Evolutionary conservation across 2,329 filamentous ascomycete genomes (phyloP).

Genomic region (Alternaria brassicae): DNA sequence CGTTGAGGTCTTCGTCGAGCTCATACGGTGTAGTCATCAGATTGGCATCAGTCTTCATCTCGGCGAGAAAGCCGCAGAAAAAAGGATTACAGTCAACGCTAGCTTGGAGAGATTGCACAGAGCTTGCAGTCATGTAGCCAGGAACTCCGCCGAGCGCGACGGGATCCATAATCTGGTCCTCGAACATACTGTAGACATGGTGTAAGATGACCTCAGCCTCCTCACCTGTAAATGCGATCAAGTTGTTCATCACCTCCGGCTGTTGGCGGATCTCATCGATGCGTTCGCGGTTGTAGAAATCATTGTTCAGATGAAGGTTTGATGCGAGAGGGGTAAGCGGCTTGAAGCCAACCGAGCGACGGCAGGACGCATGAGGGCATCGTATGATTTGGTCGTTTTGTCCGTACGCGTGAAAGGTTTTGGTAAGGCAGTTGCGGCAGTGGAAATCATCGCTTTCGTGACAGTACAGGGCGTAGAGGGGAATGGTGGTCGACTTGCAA

Average conservation of each 20-base stretch:
- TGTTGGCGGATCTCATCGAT: constrained; percentile 15
- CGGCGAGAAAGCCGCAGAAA: neutral
- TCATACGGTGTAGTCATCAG: constrained; percentile 9
- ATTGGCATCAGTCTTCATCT: constrained; percentile 5
- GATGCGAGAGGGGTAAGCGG: neutral
- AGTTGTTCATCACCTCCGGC: constrained; percentile 16
- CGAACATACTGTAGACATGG: constrained; percentile 8
- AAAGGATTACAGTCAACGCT: constrained; percentile 8
- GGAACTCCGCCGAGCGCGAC: constrained; percentile 9
- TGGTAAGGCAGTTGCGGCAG: constrained; percentile 19
- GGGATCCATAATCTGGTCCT: constrained; percentile 14
- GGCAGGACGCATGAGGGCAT: constrained; percentile 13
- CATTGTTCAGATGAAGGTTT: neutral
- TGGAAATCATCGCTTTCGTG: constrained; percentile 15
- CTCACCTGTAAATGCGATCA: constrained; percentile 11
- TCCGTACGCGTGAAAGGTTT: neutral
- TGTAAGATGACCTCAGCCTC: constrained; percentile 12
- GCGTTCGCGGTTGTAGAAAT: constrained; percentile 5
- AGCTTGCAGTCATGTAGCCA: neutral
- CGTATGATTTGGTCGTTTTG: constrained; percentile 9
- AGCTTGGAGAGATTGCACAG: neutral
- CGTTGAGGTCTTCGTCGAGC: constrained; percentile 8
- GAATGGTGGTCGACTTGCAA: constrained; percentile 8
- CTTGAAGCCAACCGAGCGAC: constrained; percentile 8
- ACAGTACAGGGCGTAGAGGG: constrained; percentile 10